A percentile compares a stretch with the other conserved stretches of the same genome.
Conservation (phyloP, 164 flowering plant species). For the Umbellularia californica region DNA sequence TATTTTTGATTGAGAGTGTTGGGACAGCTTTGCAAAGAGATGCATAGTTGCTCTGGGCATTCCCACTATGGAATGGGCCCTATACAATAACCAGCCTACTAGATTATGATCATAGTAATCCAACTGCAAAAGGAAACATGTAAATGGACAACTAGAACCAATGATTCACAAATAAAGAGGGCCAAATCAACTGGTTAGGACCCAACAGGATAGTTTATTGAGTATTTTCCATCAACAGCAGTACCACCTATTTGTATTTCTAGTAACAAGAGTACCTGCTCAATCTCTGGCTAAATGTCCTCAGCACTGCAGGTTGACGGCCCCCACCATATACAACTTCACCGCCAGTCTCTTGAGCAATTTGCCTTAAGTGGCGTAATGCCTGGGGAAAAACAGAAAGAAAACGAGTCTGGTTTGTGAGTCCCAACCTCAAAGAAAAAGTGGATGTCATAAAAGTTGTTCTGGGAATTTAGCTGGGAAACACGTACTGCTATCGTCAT, state of each 20-base stretch:
- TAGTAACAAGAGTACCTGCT: constrained; percentile 40
- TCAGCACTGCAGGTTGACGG: constrained; percentile 73
- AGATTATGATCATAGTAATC: neutral
- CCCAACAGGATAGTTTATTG: neutral
- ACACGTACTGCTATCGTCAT: constrained; percentile 67
- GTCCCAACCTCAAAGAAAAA: neutral
- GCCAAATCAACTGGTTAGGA: neutral
- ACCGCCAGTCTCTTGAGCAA: constrained; percentile 70
- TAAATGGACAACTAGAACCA: neutral
- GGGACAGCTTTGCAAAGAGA: neutral
- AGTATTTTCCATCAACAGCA: neutral
- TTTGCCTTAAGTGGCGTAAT: constrained; percentile 65
- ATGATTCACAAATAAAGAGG: neutral
- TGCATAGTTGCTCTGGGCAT: neutral
- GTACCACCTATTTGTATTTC: neutral
- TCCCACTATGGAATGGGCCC: neutral
- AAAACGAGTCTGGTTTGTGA: neutral
- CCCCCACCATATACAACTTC: constrained; percentile 61
- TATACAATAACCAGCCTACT: neutral
- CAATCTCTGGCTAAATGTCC: constrained; percentile 71
- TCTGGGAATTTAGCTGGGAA: neutral
- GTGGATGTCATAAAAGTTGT: neutral
- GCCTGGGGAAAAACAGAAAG: constrained; percentile 34
- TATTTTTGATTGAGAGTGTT: neutral
- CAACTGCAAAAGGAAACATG: neutral